A percentile compares a stretch with the other conserved stretches of the same genome.
phyloP scores from a whole-genome alignment of 768 basidiomycete genomes.

The Russula earlei region DNA sequence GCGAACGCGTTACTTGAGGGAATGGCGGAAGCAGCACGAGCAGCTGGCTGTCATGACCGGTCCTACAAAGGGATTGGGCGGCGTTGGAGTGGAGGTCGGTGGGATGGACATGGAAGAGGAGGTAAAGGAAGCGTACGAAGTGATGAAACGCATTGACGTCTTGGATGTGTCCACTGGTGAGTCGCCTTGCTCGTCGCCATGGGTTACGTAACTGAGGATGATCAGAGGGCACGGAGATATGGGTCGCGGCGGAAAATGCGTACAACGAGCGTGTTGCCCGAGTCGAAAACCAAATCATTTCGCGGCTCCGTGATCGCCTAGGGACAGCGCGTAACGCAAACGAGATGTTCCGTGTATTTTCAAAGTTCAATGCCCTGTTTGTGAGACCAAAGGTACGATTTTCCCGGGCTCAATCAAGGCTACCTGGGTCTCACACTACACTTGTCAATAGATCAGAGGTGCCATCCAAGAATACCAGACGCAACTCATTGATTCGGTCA shows the following conservation, averaged over 20 bases:
- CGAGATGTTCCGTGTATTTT: constrained; percentile 99
- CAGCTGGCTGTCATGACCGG: constrained; percentile 96
- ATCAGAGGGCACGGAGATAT: constrained; percentile 92
- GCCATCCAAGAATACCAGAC: constrained; percentile 99
- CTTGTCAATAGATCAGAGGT: constrained; percentile 65
- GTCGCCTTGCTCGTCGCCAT: constrained; percentile 22
- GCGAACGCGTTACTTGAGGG: constrained; percentile 72
- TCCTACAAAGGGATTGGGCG: constrained; percentile 77
- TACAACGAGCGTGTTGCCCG: constrained; percentile 96
- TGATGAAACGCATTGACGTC: constrained; percentile 94
- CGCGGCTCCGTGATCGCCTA: constrained; percentile 79
- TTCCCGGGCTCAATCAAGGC: background rate
- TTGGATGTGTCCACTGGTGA: constrained; percentile 86
- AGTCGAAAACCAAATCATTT: constrained; percentile 98
- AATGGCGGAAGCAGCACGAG: constrained; percentile 96
- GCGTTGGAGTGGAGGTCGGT: constrained; percentile 65
- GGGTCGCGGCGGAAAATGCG: constrained; percentile 94
- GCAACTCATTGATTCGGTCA: constrained; percentile 96
- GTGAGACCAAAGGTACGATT: constrained; percentile 80
- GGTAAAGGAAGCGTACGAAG: constrained; percentile 92
- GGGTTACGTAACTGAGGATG: background rate
- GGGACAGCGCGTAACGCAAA: constrained; percentile 96
- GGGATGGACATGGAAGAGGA: constrained; percentile 99
- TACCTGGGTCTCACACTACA: background rate
- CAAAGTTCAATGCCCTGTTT: constrained; percentile 95